Conservation (phyloP, 805 yeast species). For the Pichia deserticola region DNA sequence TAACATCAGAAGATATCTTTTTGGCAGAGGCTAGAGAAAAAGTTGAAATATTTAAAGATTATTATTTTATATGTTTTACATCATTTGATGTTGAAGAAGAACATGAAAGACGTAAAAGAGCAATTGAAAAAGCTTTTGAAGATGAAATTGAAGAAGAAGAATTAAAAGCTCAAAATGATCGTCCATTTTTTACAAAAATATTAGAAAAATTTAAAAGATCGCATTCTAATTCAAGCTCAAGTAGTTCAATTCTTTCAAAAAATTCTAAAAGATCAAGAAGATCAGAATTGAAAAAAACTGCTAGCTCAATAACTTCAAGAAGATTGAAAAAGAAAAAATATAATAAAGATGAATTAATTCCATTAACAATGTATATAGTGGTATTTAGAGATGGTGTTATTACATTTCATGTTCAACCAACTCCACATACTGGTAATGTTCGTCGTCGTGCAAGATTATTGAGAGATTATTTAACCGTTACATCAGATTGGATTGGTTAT, state of each 20-base stretch:
- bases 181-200: constrained; percentile 11
- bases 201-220: neutral
- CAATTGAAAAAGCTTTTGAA: constrained; percentile 18
- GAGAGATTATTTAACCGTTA: constrained; percentile 80
- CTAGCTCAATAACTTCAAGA: constrained; percentile 17
- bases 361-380: constrained; percentile 86
- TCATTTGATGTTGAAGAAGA: constrained; percentile 77
- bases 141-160: constrained; percentile 15
- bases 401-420: constrained; percentile 89
- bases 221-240: neutral
- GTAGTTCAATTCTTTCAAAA: neutral
- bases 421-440: constrained; percentile 94
- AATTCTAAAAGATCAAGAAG: constrained; percentile 6
- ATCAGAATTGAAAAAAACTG: constrained; percentile 2
- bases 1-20: constrained; percentile 92
- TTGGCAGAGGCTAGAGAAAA: constrained; percentile 93
- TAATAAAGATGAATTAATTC: constrained; percentile 58
- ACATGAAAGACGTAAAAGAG: constrained; percentile 35
- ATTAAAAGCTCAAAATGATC: constrained; percentile 12
- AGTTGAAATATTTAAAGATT: constrained; percentile 85
- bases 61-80: constrained; percentile 86
- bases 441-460: constrained; percentile 85
- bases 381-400: constrained; percentile 88
- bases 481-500: constrained; percentile 95
- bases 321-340: constrained; percentile 11